phyloP scores from a whole-genome alignment of 2,329 filamentous ascomycete genomes.

The Paraconiothyrium brasiliense region DNA sequence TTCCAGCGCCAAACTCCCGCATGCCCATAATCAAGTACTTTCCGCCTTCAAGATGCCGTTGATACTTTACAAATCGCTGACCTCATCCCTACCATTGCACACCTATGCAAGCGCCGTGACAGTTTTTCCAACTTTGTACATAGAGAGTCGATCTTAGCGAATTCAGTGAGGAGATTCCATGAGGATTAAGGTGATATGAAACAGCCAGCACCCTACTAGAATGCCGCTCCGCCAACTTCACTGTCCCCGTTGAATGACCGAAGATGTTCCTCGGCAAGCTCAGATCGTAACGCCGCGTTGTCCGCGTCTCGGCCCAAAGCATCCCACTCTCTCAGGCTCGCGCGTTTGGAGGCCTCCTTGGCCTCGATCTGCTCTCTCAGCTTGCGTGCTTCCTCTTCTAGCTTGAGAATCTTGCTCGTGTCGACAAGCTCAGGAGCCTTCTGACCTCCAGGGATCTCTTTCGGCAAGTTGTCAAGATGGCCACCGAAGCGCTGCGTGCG shows the following conservation, averaged over 20 bases:
- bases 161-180: background rate
- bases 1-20: background rate
- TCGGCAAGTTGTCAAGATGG: conserved; percentile 55
- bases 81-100: background rate
- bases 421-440: conserved; percentile 55
- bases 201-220: conserved; percentile 29
- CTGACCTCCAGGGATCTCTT: conserved; percentile 56
- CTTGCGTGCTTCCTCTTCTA: conserved; percentile 59
- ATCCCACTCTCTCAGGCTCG: conserved; percentile 58
- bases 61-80: conserved; percentile 21
- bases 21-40: conserved; percentile 14
- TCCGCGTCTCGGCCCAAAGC: conserved; percentile 55
- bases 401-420: conserved; percentile 53
- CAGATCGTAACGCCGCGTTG: conserved; percentile 55
- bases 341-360: conserved; percentile 56
- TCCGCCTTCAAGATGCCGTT: conserved; percentile 17
- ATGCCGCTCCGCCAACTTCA: conserved; percentile 49
- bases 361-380: conserved; percentile 57
- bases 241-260: conserved; percentile 52
- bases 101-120: background rate
- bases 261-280: conserved; percentile 59
- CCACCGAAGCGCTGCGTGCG: conserved; percentile 58
- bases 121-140: conserved; percentile 15
- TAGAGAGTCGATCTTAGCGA: background rate
- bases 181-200: background rate